phyloP scores from a whole-genome alignment of 2,329 filamentous ascomycete species.

The Cercospora citrullina region DNA sequence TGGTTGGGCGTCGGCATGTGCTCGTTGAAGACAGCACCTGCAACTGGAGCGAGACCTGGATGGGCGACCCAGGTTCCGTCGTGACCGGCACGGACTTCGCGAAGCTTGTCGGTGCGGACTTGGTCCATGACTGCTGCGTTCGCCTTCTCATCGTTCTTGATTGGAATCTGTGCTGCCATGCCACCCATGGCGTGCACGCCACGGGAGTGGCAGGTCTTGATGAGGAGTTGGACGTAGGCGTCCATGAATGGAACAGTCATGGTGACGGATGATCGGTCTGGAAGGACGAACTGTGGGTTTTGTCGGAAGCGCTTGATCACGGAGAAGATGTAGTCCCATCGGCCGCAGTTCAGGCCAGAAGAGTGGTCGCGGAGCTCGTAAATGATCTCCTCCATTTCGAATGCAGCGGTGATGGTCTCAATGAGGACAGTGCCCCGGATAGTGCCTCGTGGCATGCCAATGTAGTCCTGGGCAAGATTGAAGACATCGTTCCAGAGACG shows the following conservation, averaged over 20 bases:
- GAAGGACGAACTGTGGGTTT: conserved; percentile 88
- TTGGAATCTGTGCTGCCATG: conserved; percentile 98
- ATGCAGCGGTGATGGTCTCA: conserved; percentile 95
- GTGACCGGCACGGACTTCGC: conserved; percentile 91
- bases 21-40: conserved; percentile 92
- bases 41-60: conserved; percentile 84
- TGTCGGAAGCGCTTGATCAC: conserved; percentile 99
- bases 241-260: conserved; percentile 99
- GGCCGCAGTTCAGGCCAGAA: conserved; percentile 93
- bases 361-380: conserved; percentile 97
- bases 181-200: conserved; percentile 99
- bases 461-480: conserved; percentile 91
- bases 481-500: conserved; percentile 98
- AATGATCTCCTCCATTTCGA: conserved; percentile 99
- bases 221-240: conserved; percentile 91
- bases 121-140: conserved; percentile 31
- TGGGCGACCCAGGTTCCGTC: conserved; percentile 98
- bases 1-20: conserved; percentile 99
- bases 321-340: conserved; percentile 99
- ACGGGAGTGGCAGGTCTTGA: conserved; percentile 95
- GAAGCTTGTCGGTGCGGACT: conserved; percentile 88
- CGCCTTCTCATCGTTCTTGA: conserved; percentile 80
- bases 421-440: conserved; percentile 95
- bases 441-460: conserved; percentile 84
- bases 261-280: conserved; percentile 85